Percentiles rank a stretch among this genome's conserved stretches.
phyloP scores from a whole-genome alignment of 2,329 filamentous ascomycete species.

The Colletotrichum liaoningense region DNA sequence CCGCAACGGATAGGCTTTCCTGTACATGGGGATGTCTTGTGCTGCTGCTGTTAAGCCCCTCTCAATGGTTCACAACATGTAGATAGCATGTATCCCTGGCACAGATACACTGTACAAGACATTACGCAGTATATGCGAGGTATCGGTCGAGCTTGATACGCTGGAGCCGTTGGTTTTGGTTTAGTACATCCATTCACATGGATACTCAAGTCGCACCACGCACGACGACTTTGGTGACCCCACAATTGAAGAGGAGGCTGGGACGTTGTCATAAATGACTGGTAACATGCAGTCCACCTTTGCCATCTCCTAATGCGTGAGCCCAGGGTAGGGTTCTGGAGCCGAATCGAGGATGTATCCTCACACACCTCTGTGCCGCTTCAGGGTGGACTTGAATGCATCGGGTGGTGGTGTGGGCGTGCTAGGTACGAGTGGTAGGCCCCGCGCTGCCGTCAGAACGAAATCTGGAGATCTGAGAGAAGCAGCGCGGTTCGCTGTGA shows the following conservation, averaged over 20 bases:
- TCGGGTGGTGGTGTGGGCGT: neutral
- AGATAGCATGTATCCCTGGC: neutral
- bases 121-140: too few relatives aligned
- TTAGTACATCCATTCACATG: neutral
- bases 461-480: constrained; percentile 2
- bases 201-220: neutral
- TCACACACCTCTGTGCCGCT: neutral
- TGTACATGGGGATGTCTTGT: neutral
- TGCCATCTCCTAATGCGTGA: neutral
- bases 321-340: neutral
- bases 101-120: neutral
- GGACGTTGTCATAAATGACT: neutral
- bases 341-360: neutral
- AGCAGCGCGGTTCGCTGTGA: constrained; percentile 4
- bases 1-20: neutral
- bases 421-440: neutral
- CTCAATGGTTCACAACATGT: neutral
- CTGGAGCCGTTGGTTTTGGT: neutral
- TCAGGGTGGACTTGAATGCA: neutral
- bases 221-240: neutral
- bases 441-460: neutral
- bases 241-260: neutral
- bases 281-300: neutral
- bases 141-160: neutral
- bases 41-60: neutral